Evolutionary conservation across 768 basidiomycete species (phyloP).

Genomic region (Suillus occidentalis): DNA sequence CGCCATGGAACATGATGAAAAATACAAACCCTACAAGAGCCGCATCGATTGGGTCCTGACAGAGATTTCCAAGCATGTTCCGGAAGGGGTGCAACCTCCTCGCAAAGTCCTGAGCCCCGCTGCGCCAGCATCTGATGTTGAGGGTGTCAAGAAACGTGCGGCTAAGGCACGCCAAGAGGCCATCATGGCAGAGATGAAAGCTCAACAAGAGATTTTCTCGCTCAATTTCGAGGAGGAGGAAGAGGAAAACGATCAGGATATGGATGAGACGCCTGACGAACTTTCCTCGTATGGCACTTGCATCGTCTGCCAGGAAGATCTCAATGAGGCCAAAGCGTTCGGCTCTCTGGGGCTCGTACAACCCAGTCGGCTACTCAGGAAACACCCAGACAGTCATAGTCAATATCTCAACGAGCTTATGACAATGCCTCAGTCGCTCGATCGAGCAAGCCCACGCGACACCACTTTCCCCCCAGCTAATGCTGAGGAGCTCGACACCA

Average conservation of each 20-base stretch:
- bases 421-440: conserved; percentile 61
- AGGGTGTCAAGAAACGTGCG: conserved; percentile 76
- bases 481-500: conserved; percentile 27
- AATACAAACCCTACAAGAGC: conserved; percentile 68
- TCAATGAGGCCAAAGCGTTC: conserved; percentile 70
- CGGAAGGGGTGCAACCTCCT: conserved; percentile 53
- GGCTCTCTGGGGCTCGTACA: conserved; percentile 87
- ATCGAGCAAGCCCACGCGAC: conserved; percentile 42
- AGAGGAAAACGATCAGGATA: conserved; percentile 59
- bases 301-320: conserved; percentile 96
- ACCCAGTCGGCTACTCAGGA: conserved; percentile 80
- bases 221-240: conserved; percentile 77
- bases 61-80: conserved; percentile 54
- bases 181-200: conserved; percentile 95
- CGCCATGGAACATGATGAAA: conserved; percentile 73
- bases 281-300: conserved; percentile 81
- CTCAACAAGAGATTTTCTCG: conserved; percentile 85
- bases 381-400: conserved; percentile 65
- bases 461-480: conserved; percentile 34
- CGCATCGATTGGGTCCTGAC: conserved; percentile 77
- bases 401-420: conserved; percentile 73
- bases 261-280: conserved; percentile 44
- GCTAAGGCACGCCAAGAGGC: conserved; percentile 90
- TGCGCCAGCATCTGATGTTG: conserved; percentile 45
- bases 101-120: conserved; percentile 43